phyloP scores from a whole-genome alignment of 2,329 filamentous ascomycete genomes.

The Trichoderma pleuroti region DNA sequence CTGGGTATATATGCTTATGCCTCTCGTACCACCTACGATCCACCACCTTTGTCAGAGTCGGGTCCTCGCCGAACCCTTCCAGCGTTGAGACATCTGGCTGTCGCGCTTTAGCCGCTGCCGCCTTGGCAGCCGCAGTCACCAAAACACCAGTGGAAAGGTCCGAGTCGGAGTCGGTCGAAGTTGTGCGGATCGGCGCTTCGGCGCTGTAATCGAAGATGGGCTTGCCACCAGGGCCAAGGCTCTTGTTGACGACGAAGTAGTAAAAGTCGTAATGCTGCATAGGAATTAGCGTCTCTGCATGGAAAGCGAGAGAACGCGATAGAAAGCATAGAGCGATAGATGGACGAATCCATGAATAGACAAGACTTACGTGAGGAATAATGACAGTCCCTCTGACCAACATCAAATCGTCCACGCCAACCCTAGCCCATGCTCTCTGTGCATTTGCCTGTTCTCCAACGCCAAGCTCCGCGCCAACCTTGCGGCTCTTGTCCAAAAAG shows the following conservation, averaged over 20 bases:
- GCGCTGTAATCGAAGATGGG: constrained; percentile 72
- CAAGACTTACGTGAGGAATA: constrained; percentile 76
- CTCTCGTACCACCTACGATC: constrained; percentile 95
- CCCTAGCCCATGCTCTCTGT: constrained; percentile 81
- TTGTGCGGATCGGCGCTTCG: constrained; percentile 42
- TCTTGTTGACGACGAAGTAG: constrained; percentile 91
- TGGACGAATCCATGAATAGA: constrained; percentile 10
- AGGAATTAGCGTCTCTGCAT: constrained; percentile 8
- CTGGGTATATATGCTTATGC: constrained; percentile 98
- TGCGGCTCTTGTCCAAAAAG: constrained; percentile 86
- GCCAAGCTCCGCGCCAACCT: constrained; percentile 79
- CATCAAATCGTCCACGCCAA: constrained; percentile 94
- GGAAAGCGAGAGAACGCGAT: background rate
- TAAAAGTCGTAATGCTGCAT: constrained; percentile 92
- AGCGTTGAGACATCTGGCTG: constrained; percentile 52
- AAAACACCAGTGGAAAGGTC: constrained; percentile 25
- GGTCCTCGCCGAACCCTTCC: constrained; percentile 76
- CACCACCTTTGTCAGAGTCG: constrained; percentile 84
- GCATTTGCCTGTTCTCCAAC: constrained; percentile 66
- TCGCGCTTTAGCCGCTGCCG: constrained; percentile 36
- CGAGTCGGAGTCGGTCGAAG: constrained; percentile 22
- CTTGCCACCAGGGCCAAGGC: constrained; percentile 65
- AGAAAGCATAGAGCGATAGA: background rate
- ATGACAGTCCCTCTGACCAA: constrained; percentile 87
- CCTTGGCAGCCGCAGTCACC: constrained; percentile 33